Evolutionary conservation across 2,329 filamentous ascomycete species (phyloP).

Genomic region (Thielaviopsis populi): DNA sequence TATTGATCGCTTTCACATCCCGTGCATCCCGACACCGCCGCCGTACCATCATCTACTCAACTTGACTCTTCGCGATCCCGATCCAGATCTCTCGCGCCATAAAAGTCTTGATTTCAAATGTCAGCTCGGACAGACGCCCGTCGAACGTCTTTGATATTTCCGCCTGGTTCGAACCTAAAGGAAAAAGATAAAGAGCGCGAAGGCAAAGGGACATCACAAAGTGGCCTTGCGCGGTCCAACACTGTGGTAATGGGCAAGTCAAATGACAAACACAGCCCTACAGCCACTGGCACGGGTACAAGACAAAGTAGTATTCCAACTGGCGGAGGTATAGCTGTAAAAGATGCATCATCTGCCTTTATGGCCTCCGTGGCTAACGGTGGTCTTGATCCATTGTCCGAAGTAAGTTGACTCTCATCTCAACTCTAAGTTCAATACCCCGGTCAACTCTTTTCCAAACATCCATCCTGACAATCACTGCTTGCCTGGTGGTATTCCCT

Average conservation of each 20-base stretch:
- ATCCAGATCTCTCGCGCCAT: background rate
- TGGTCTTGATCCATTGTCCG: constrained; percentile 12
- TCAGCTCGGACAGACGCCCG: background rate
- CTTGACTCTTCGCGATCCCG: background rate
- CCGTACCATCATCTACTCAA: background rate
- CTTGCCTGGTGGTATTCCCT: background rate
- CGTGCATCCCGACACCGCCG: background rate
- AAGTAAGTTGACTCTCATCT: constrained; percentile 8
- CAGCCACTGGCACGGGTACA: background rate
- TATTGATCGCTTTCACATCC: background rate
- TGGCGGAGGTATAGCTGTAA: background rate
- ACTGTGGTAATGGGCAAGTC: background rate
- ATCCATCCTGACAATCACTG: background rate
- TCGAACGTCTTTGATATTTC: background rate
- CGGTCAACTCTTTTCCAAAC: background rate
- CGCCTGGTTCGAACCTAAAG: background rate
- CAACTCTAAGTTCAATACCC: background rate
- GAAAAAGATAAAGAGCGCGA: background rate
- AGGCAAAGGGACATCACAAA: background rate
- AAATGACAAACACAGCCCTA: background rate
- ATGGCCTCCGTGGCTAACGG: background rate
- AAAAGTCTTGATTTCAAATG: background rate
- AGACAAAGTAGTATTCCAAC: background rate
- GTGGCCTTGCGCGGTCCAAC: background rate
- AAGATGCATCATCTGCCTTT: background rate